phyloP scores from a whole-genome alignment of 2,329 filamentous ascomycete species.

The Aspergillus pseudoglaucus region DNA sequence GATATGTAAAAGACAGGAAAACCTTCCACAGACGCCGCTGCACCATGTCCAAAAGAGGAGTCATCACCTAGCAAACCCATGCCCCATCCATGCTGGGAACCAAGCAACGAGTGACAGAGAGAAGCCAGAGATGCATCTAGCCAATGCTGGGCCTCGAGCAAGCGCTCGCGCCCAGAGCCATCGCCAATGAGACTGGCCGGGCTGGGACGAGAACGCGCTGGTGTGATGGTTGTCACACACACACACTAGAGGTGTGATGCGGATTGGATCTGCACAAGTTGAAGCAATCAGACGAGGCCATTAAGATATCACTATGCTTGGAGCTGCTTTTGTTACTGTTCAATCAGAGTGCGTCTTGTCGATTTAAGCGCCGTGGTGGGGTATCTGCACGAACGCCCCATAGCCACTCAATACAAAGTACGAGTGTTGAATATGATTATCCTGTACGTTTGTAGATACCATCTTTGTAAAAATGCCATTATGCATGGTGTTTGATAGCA shows the following conservation, averaged over 20 bases:
- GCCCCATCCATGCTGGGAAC: constrained; percentile 15
- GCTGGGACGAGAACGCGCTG: constrained; percentile 7
- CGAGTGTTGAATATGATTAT: no score
- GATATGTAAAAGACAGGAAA: no score
- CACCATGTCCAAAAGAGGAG: no score
- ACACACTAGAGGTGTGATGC: constrained; percentile 29
- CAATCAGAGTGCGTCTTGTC: background rate
- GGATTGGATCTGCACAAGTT: constrained; percentile 23
- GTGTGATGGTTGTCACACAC: constrained; percentile 29
- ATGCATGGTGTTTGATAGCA: no score
- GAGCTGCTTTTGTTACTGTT: background rate
- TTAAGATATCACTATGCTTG: no score
- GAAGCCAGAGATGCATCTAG: constrained; percentile 24
- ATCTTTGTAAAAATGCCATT: no score
- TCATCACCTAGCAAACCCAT: no score
- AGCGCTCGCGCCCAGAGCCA: constrained; percentile 24
- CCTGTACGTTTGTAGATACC: no score
- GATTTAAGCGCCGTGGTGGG: constrained; percentile 5
- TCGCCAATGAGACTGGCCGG: constrained; percentile 22
- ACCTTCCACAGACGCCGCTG: no score
- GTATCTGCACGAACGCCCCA: background rate
- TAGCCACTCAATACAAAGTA: no score
- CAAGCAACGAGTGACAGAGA: constrained; percentile 15
- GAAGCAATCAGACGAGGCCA: background rate
- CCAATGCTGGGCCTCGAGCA: constrained; percentile 28